Evolutionary conservation across 2,329 filamentous ascomycete species (phyloP).

Genomic region (Hymenoscyphus repandus): DNA sequence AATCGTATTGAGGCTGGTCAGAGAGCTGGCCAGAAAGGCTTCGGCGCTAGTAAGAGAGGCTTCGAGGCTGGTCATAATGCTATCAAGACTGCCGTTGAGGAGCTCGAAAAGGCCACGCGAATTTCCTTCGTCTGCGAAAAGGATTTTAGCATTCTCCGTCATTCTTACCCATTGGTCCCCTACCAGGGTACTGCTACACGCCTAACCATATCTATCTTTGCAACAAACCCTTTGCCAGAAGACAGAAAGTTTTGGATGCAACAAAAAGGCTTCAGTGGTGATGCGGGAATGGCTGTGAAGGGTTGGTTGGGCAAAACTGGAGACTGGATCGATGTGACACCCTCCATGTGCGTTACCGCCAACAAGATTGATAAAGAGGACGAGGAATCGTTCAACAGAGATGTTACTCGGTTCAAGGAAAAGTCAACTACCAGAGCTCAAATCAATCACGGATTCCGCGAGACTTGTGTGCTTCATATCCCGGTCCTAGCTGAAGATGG

Average conservation of each 20-base stretch:
- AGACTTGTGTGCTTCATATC: constrained; percentile 61
- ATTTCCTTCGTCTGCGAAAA: constrained; percentile 62
- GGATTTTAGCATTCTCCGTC: constrained; percentile 61
- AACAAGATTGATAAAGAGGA: constrained; percentile 49
- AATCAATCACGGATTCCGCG: constrained; percentile 47
- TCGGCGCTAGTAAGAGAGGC: too few species aligned
- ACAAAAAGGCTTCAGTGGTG: constrained; percentile 62
- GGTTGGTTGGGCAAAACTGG: constrained; percentile 53
- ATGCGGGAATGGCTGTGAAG: constrained; percentile 62
- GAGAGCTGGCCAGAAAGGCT: too few species aligned
- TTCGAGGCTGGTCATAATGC: neutral
- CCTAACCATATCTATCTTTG: constrained; percentile 60
- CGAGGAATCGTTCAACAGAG: constrained; percentile 63
- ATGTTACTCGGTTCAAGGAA: constrained; percentile 58
- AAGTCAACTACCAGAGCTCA: constrained; percentile 40
- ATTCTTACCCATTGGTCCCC: constrained; percentile 59
- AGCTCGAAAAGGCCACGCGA: constrained; percentile 60
- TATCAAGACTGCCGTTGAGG: constrained; percentile 32
- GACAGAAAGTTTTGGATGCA: constrained; percentile 63
- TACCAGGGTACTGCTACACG: constrained; percentile 62
- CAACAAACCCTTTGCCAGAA: constrained; percentile 48
- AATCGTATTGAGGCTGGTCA: too few species aligned
- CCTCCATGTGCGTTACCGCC: constrained; percentile 40
- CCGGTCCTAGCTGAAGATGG: constrained; percentile 59
- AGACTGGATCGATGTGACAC: constrained; percentile 65